Evolutionary conservation across 1,284 basidiomycete species (phyloP).

Genomic region (Microbotryum intermedium): DNA sequence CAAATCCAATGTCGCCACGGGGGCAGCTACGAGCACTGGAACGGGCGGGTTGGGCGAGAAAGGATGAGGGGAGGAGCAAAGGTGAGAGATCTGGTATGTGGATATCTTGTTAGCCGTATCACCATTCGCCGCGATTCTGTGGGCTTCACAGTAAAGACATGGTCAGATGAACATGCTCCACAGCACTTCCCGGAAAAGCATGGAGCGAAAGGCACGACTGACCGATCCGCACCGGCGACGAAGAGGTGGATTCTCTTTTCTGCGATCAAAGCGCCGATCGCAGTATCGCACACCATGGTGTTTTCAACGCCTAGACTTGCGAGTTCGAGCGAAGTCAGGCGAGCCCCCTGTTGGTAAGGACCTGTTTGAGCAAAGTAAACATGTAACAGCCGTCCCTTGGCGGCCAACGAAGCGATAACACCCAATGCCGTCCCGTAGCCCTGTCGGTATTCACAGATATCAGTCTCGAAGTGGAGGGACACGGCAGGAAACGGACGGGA

Average conservation of each 20-base stretch:
- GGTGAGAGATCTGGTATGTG: slow-evolving; percentile 34
- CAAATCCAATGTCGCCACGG: slow-evolving; percentile 78
- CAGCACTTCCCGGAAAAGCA: not conserved
- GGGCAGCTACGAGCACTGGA: slow-evolving; percentile 82
- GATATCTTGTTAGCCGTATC: slow-evolving; percentile 85
- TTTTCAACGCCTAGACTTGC: slow-evolving; percentile 69
- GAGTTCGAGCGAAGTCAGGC: slow-evolving; percentile 75
- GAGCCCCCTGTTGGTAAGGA: slow-evolving; percentile 81
- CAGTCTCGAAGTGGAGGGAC: not conserved
- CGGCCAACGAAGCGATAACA: slow-evolving; percentile 79
- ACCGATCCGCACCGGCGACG: slow-evolving; percentile 47
- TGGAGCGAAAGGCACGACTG: not conserved
- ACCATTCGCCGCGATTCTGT: slow-evolving; percentile 76
- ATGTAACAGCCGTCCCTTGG: slow-evolving; percentile 59
- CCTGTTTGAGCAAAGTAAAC: slow-evolving; percentile 87
- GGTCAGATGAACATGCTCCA: not conserved
- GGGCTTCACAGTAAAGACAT: slow-evolving; percentile 53
- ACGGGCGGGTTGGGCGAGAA: slow-evolving; percentile 53
- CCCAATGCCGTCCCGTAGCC: slow-evolving; percentile 89
- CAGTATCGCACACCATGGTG: slow-evolving; percentile 90
- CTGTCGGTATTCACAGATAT: slow-evolving; percentile 41
- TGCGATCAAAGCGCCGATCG: slow-evolving; percentile 86
- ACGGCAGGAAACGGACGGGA: not conserved
- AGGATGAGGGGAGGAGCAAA: slow-evolving; percentile 27
- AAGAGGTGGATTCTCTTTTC: slow-evolving; percentile 71